Evolutionary conservation across 306 rosid genomes (phyloP).

Genomic region (Cucurbita argyrosperma): DNA sequence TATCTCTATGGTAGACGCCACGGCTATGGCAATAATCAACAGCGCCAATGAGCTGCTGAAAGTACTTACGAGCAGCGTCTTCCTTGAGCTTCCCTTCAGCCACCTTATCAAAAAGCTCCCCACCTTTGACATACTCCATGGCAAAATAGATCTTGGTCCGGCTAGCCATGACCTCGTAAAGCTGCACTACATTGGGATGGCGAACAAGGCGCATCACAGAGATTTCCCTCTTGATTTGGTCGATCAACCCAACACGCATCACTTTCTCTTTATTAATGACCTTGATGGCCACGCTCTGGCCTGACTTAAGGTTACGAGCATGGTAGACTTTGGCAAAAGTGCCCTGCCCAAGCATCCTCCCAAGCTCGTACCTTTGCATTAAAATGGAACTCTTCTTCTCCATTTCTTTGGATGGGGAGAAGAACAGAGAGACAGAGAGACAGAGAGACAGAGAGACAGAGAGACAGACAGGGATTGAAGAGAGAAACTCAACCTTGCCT

Average conservation of each 20-base stretch:
- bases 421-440: background rate
- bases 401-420: background rate
- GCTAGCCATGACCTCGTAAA: conserved; percentile 57
- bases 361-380: conserved; percentile 25
- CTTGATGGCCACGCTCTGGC: conserved; percentile 38
- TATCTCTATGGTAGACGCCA: conserved; percentile 43
- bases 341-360: conserved; percentile 46
- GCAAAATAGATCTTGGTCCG: conserved; percentile 43
- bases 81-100: conserved; percentile 38
- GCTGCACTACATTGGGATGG: conserved; percentile 46
- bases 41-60: conserved; percentile 45
- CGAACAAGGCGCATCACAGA: conserved; percentile 49
- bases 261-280: conserved; percentile 39
- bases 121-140: conserved; percentile 46
- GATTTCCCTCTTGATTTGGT: conserved; percentile 50
- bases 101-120: conserved; percentile 45
- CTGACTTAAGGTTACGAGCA: conserved; percentile 30
- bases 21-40: conserved; percentile 42
- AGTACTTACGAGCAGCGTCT: conserved; percentile 30
- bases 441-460: background rate
- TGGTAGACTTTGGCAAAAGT: conserved; percentile 46
- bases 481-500: conserved; percentile 1
- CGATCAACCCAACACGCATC: conserved; percentile 21
- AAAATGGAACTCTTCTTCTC: conserved; percentile 1
- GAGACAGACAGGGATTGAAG: too few species aligned